Evolutionary conservation across 495 filamentous ascomycete genomes (phyloP).

Genomic region (Ramalina intermedia): DNA sequence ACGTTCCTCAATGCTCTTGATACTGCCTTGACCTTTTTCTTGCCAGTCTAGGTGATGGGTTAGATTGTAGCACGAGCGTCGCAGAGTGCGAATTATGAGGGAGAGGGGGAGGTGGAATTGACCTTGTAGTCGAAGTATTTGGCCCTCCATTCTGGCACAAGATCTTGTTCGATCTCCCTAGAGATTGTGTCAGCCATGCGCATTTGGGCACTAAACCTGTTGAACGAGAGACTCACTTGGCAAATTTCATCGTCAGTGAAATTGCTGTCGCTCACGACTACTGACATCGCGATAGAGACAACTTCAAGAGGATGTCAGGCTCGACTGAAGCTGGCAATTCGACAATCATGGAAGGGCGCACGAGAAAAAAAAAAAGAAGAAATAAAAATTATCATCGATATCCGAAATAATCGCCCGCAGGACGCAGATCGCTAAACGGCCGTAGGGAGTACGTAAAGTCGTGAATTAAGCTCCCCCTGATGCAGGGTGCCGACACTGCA

Average conservation of each 20-base stretch:
- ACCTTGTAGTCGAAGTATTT: constrained; percentile 92
- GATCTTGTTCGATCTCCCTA: constrained; percentile 71
- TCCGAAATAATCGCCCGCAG: no score
- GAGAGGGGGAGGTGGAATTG: neutral
- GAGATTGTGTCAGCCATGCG: constrained; percentile 11
- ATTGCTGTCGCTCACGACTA: neutral
- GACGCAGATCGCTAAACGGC: no score
- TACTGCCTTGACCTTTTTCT: constrained; percentile 78
- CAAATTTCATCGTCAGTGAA: constrained; percentile 41
- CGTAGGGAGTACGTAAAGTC: no score
- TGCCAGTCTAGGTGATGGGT: constrained; percentile 39
- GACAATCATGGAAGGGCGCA: no score
- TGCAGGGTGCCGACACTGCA: no score
- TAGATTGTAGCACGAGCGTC: neutral
- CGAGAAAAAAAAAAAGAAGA: no score
- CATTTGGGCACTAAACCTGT: neutral
- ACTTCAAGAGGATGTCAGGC: neutral
- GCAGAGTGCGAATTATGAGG: neutral
- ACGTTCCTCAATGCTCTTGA: constrained; percentile 48
- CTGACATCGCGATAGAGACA: neutral
- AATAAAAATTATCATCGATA: no score
- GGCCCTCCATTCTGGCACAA: constrained; percentile 82
- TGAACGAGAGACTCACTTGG: constrained; percentile 33
- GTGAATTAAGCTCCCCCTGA: no score
- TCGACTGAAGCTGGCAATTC: no score